A percentile compares a stretch with the other conserved stretches of the same genome.
Conservation (phyloP, 2,329 filamentous ascomycete genomes). For the Dendrostoma leiphaemia region DNA sequence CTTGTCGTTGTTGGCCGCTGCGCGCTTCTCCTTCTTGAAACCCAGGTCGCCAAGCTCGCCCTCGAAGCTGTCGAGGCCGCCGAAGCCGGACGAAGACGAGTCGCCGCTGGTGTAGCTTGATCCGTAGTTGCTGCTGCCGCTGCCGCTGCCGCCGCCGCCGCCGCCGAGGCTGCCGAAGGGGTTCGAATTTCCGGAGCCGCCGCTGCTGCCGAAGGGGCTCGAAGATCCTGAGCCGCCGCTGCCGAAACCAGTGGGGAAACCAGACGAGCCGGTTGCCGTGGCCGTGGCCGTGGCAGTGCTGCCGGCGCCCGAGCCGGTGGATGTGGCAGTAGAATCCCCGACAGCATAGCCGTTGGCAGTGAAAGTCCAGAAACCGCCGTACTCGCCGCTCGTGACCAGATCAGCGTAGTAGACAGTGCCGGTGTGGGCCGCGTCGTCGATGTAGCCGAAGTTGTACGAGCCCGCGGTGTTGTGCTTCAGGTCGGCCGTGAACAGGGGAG, state of each 20-base stretch:
- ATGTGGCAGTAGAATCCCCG: constrained; percentile 26
- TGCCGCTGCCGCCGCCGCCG: neutral
- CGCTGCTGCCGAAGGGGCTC: neutral
- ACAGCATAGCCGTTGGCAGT: constrained; percentile 47
- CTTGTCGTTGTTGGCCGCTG: no score
- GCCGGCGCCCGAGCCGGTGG: neutral
- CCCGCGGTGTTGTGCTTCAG: constrained; percentile 34
- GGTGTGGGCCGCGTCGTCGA: constrained; percentile 52
- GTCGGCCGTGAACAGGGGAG: constrained; percentile 55
- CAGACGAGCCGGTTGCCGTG: neutral
- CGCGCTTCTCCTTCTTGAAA: neutral
- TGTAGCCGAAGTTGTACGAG: constrained; percentile 56
- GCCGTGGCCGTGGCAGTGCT: neutral
- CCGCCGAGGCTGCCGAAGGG: neutral
- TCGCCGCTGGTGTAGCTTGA: neutral
- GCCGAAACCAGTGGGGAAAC: neutral
- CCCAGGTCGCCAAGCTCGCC: constrained; percentile 35
- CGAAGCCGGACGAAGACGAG: neutral
- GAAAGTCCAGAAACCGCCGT: constrained; percentile 56
- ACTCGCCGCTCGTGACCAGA: constrained; percentile 37
- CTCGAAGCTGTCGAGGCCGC: neutral
- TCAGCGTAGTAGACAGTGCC: constrained; percentile 50
- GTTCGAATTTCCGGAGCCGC: neutral
- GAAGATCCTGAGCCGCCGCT: no score
- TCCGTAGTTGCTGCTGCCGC: neutral